Evolutionary conservation across 2,329 filamentous ascomycete species (phyloP).

Genomic region (Aspergillus sojae): DNA sequence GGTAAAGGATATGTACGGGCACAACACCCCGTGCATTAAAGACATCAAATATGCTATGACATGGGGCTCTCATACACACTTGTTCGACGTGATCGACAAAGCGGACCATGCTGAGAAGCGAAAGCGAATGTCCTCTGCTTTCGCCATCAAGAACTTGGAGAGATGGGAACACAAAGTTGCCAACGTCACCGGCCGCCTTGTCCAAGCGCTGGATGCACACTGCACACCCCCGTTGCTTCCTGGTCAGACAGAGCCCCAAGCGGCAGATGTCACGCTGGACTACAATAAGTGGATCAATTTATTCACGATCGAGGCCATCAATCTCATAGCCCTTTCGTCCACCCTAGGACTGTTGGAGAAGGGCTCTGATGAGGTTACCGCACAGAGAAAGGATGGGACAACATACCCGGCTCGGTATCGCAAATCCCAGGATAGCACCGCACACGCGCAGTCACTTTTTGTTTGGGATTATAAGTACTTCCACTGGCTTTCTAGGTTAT

Average conservation of each 20-base stretch:
- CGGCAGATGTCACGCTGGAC: slow-evolving; percentile 50
- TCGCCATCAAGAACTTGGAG: slow-evolving; percentile 55
- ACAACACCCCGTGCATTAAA: slow-evolving; percentile 52
- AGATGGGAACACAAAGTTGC: slow-evolving; percentile 54
- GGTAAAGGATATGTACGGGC: slow-evolving; percentile 53
- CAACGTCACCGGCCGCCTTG: slow-evolving; percentile 48
- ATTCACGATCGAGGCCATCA: slow-evolving; percentile 59
- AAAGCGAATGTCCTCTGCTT: slow-evolving; percentile 51
- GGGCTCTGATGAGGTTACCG: slow-evolving; percentile 48
- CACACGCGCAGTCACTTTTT: slow-evolving; percentile 50
- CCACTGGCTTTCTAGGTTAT: slow-evolving; percentile 46
- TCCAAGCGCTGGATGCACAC: slow-evolving; percentile 44
- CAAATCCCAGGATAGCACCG: slow-evolving; percentile 53
- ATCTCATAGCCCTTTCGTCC: slow-evolving; percentile 55
- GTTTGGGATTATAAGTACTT: slow-evolving; percentile 57
- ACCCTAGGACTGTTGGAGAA: slow-evolving; percentile 52
- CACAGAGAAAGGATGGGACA: slow-evolving; percentile 47
- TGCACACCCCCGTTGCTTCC: slow-evolving; percentile 44
- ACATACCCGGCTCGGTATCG: slow-evolving; percentile 50
- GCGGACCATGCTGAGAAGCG: slow-evolving; percentile 53
- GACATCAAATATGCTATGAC: slow-evolving; percentile 49
- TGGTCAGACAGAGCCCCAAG: slow-evolving; percentile 21
- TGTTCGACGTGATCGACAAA: slow-evolving; percentile 55
- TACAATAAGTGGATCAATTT: slow-evolving; percentile 55
- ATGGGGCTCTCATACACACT: slow-evolving; percentile 51